phyloP scores from a whole-genome alignment of 805 yeast genomes.

The Hanseniaspora thailandica region DNA sequence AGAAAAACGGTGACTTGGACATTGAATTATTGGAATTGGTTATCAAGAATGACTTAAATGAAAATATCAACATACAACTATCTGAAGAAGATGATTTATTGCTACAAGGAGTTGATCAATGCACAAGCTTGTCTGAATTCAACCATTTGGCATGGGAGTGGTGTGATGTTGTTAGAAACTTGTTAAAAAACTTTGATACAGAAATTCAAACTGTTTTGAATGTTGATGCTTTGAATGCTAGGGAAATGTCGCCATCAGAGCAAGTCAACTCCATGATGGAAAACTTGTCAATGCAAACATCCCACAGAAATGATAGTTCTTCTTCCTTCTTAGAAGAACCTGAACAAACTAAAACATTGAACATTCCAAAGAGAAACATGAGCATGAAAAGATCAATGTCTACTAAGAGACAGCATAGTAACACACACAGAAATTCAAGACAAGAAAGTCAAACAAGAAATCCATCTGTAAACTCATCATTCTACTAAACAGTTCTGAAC shows the following conservation, averaged over 20 bases:
- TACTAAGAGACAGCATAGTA: not conserved
- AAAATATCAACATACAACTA: slow-evolving; percentile 20
- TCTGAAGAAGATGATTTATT: slow-evolving; percentile 26
- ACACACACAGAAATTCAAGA: not conserved
- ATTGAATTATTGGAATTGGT: slow-evolving; percentile 27
- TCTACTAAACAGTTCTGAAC: not conserved
- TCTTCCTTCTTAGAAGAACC: not conserved
- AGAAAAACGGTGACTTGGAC: slow-evolving; percentile 7
- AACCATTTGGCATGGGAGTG: slow-evolving; percentile 22
- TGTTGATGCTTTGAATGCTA: not conserved
- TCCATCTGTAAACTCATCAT: slow-evolving; percentile 3
- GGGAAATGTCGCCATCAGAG: slow-evolving; percentile 14
- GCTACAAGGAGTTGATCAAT: slow-evolving; percentile 26
- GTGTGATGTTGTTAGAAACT: slow-evolving; percentile 20
- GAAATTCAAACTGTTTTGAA: slow-evolving; percentile 22
- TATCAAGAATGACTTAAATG: slow-evolving; percentile 26
- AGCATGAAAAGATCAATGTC: slow-evolving; percentile 1
- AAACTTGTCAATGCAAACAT: not conserved
- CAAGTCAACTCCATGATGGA: not conserved
- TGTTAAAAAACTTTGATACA: slow-evolving; percentile 18
- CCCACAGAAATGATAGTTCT: not conserved
- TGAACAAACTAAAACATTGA: not conserved
- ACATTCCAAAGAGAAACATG: slow-evolving; percentile 5
- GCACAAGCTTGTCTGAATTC: slow-evolving; percentile 22
- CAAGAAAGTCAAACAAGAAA: not conserved